phyloP scores from a whole-genome alignment of 2,329 filamentous ascomycete species.

The Tothia fuscella region DNA sequence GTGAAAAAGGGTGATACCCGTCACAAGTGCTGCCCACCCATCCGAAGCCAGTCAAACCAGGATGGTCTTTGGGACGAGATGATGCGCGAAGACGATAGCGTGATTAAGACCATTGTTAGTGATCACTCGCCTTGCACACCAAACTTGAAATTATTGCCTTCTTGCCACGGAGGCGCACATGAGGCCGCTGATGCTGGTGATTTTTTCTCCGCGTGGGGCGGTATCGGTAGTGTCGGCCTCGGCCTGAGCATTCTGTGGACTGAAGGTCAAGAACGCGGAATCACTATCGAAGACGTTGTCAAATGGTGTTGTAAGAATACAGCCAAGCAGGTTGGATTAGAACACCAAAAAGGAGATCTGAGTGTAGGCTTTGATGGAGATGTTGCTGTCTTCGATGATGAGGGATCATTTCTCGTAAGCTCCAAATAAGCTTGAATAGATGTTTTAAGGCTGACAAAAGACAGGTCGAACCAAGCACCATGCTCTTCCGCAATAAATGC shows the following conservation, averaged over 20 bases:
- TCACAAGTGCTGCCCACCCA: conserved; percentile 92
- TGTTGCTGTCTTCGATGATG: conserved; percentile 82
- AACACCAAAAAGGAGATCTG: conserved; percentile 70
- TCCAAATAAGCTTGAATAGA: neutral
- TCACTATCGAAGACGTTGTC: conserved; percentile 64
- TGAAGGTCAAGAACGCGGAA: conserved; percentile 51
- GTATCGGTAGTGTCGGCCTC: conserved; percentile 86
- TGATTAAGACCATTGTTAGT: conserved; percentile 83
- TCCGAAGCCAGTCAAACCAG: conserved; percentile 69
- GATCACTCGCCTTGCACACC: conserved; percentile 97
- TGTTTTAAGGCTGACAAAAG: neutral
- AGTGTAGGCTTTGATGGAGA: conserved; percentile 78
- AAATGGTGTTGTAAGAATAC: conserved; percentile 79
- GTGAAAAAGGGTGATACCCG: conserved; percentile 77
- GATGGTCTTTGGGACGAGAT: conserved; percentile 82
- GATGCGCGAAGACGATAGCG: conserved; percentile 50
- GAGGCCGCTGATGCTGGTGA: conserved; percentile 44
- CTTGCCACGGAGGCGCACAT: conserved; percentile 40
- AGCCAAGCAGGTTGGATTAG: conserved; percentile 74
- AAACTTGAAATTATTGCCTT: conserved; percentile 76
- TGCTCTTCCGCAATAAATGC: conserved; percentile 92
- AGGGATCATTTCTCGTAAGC: conserved; percentile 61
- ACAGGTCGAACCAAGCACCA: conserved; percentile 49
- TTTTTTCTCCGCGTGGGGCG: conserved; percentile 94
- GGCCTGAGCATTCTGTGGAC: conserved; percentile 87